Evolutionary conservation across 495 filamentous ascomycete genomes (phyloP).

Genomic region (Cercophora samala): DNA sequence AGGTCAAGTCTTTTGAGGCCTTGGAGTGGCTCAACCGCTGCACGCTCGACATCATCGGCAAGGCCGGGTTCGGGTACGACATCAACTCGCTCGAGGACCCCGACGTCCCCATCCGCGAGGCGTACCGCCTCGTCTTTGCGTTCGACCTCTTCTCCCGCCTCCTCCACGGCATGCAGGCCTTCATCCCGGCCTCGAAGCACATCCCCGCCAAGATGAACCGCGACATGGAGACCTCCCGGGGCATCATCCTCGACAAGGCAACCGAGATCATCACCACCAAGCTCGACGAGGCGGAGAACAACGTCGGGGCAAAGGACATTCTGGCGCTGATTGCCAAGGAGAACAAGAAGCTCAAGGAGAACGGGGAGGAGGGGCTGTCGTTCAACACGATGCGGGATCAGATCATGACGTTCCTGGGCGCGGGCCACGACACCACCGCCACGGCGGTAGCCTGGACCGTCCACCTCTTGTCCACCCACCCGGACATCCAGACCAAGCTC

Average conservation of each 20-base stretch:
- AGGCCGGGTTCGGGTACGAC: constrained; percentile 49
- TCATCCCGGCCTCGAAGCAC: constrained; percentile 42
- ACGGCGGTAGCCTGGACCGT: constrained; percentile 38
- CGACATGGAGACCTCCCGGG: constrained; percentile 41
- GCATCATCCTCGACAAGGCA: constrained; percentile 36
- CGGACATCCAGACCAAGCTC: constrained; percentile 33
- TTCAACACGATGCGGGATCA: constrained; percentile 49
- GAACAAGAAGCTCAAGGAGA: constrained; percentile 24
- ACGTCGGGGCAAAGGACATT: constrained; percentile 41
- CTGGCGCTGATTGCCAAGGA: constrained; percentile 41
- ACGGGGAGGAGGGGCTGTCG: constrained; percentile 31
- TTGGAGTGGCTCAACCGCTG: constrained; percentile 49
- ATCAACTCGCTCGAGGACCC: constrained; percentile 44
- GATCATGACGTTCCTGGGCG: constrained; percentile 44
- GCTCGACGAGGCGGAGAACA: constrained; percentile 23
- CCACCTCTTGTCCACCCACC: constrained; percentile 35
- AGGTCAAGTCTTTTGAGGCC: constrained; percentile 36
- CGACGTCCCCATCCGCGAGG: constrained; percentile 40
- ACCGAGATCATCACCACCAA: constrained; percentile 22
- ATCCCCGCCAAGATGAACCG: constrained; percentile 46
- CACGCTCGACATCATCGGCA: constrained; percentile 52
- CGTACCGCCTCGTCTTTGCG: constrained; percentile 46
- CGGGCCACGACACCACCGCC: constrained; percentile 43
- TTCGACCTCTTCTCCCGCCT: constrained; percentile 40
- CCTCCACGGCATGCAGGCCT: constrained; percentile 45